Evolutionary conservation across 139 green algal genomes (phyloP).

Genomic region (Spirogloea muscicola): DNA sequence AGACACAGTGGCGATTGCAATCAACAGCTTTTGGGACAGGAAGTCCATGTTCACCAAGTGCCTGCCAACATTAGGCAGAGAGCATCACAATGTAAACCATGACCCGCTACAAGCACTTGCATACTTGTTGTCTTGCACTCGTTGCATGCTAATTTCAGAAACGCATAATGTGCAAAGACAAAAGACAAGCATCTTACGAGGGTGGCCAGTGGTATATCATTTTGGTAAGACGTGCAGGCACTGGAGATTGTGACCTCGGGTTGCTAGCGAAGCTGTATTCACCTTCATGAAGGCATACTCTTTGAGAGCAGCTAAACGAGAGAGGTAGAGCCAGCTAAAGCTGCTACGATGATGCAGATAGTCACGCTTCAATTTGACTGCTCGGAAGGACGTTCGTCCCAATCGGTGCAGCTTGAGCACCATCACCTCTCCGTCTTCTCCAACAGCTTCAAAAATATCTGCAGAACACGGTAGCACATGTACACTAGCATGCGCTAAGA

Average conservation of each 20-base stretch:
- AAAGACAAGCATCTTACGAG: no score
- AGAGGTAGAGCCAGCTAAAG: conserved; percentile 89
- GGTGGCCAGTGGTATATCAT: no score
- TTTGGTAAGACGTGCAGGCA: no score
- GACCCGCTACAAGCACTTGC: background rate
- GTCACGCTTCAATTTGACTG: conserved; percentile 91
- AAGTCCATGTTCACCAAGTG: conserved; percentile 81
- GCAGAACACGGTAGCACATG: no score
- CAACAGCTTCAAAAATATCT: background rate
- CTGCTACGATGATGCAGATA: conserved; percentile 64
- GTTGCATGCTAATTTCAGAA: background rate
- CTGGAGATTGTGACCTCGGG: no score
- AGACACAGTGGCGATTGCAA: conserved; percentile 87
- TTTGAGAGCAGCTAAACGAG: conserved; percentile 81
- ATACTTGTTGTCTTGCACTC: background rate
- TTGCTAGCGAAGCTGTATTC: background rate
- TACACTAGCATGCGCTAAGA: background rate
- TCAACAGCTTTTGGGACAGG: conserved; percentile 88
- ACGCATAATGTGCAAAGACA: background rate
- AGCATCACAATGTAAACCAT: background rate
- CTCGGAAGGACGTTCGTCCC: conserved; percentile 92
- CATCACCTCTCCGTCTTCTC: conserved; percentile 4
- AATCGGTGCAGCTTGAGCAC: conserved; percentile 96
- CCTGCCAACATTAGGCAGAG: conserved; percentile 30
- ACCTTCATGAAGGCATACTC: conserved; percentile 76